Evolutionary conservation across 148 eudicot species (phyloP).

Genomic region (Vaccinium corymbosum): DNA sequence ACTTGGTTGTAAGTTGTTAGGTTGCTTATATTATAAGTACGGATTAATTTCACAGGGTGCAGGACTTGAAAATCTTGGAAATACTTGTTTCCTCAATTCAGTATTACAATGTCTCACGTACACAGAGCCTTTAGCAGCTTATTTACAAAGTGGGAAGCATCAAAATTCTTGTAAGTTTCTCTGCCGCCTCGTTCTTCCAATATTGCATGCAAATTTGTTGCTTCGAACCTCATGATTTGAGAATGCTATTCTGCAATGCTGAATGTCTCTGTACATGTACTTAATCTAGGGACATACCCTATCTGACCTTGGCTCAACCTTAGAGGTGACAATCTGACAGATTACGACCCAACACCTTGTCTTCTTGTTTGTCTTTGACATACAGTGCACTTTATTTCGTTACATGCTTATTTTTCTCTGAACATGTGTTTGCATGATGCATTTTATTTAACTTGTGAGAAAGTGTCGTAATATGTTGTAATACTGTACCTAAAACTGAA

Average conservation of each 20-base stretch:
- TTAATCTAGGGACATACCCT: slow-evolving; percentile 3
- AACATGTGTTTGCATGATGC: neutral
- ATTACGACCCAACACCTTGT: neutral
- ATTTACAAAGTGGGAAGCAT: slow-evolving; percentile 90
- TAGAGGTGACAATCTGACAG: too few relatives aligned
- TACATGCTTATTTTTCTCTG: neutral
- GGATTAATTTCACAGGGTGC: slow-evolving; percentile 58
- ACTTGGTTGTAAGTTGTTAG: slow-evolving; percentile 1
- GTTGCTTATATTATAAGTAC: slow-evolving; percentile 12
- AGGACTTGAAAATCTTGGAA: slow-evolving; percentile 85
- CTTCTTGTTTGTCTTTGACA: neutral
- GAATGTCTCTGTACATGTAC: neutral
- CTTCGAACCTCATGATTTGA: neutral
- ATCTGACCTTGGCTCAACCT: neutral
- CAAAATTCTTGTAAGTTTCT: slow-evolving; percentile 68
- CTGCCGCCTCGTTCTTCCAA: neutral
- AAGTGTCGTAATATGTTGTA: neutral
- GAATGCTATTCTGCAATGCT: neutral
- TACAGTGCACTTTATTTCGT: neutral
- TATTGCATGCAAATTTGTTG: neutral
- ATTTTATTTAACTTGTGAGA: neutral
- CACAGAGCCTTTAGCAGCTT: slow-evolving; percentile 88
- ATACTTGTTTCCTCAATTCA: slow-evolving; percentile 87
- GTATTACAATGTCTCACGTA: slow-evolving; percentile 91
- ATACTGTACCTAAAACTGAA: neutral